Conservation (phyloP, 768 basidiomycete genomes). For the Imleria badia region DNA sequence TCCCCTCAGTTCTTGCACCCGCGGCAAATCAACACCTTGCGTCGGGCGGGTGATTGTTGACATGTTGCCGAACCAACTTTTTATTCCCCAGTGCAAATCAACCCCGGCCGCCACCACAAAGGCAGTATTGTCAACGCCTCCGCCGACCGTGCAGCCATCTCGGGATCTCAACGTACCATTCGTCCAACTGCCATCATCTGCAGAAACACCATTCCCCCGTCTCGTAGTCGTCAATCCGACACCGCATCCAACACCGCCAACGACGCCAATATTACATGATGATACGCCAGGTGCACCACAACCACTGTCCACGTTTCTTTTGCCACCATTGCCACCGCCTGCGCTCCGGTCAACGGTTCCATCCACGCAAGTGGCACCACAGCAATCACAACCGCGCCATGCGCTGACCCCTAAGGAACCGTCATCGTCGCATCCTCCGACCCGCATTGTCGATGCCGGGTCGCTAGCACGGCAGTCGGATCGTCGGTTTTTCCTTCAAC, state of each 20-base stretch:
- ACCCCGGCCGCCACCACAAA: constrained; percentile 1
- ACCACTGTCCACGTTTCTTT: constrained; percentile 26
- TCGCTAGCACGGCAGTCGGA: constrained; percentile 38
- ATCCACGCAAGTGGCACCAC: constrained; percentile 1
- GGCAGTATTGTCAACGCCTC: constrained; percentile 4
- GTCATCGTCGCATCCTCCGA: constrained; percentile 1
- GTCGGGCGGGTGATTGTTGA: constrained; percentile 56
- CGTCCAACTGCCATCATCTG: constrained; percentile 27
- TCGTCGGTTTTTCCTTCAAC: constrained; percentile 45
- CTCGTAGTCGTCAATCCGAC: constrained; percentile 75
- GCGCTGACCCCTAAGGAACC: constrained; percentile 3
- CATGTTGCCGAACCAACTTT: constrained; percentile 49
- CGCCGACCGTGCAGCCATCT: constrained; percentile 1
- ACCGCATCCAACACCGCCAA: constrained; percentile 76
- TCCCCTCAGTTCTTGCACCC: constrained; percentile 8
- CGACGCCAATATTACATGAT: constrained; percentile 51
- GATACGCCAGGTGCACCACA: constrained; percentile 22
- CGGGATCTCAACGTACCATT: constrained; percentile 24
- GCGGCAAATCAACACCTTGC: constrained; percentile 26
- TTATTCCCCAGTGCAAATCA: constrained; percentile 22
- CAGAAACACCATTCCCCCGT: constrained; percentile 42
- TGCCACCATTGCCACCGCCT: constrained; percentile 32
- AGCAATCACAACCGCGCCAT: constrained; percentile 23
- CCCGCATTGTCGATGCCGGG: constrained; percentile 19
- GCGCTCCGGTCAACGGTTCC: constrained; percentile 7